A percentile compares a stretch with the other conserved stretches of the same genome.
These are phyloP conservation scores for Schrenkiella parvula DNA, from an alignment of 345 rosid genomes.

Conservation along the genomic window DNA sequence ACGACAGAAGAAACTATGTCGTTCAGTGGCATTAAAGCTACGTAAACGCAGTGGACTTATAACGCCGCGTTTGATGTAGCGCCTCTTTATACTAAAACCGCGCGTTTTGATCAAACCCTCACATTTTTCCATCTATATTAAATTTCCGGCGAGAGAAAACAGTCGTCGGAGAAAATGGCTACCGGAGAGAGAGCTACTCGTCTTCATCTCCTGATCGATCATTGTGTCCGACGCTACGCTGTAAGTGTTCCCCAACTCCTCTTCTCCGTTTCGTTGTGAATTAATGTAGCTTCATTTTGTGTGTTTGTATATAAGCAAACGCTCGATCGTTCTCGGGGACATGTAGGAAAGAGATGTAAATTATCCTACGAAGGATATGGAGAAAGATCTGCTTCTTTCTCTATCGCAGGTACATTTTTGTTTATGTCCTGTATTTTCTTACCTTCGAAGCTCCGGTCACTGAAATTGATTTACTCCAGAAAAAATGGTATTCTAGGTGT, in stretches of 20 bases:
- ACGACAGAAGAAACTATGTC: constrained; percentile 34
- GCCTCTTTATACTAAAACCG: neutral
- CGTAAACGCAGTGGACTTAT: neutral
- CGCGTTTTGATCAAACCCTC: no score
- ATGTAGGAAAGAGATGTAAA: constrained; percentile 32
- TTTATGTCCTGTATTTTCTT: neutral
- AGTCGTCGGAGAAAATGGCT: constrained; percentile 34
- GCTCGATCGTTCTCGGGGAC: neutral
- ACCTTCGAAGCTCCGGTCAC: neutral
- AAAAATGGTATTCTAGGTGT: constrained; percentile 30
- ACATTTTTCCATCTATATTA: no score
- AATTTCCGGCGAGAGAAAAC: constrained; percentile 3
- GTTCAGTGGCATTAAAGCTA: constrained; percentile 32
- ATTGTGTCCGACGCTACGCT: constrained; percentile 33
- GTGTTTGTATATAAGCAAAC: constrained; percentile 8
- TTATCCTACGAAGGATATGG: constrained; percentile 33
- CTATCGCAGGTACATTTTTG: constrained; percentile 49
- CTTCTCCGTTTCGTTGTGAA: neutral
- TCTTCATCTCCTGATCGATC: constrained; percentile 45
- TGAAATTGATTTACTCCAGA: neutral
- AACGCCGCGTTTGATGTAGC: constrained; percentile 12
- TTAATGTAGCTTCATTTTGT: neutral
- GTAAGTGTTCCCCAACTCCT: constrained; percentile 26
- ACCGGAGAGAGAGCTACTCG: constrained; percentile 23
- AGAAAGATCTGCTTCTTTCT: constrained; percentile 47